A percentile compares a stretch with the other conserved stretches of the same genome.
Evolutionary conservation across 805 yeast species (phyloP).

Genomic region (Suhomyces sp.): DNA sequence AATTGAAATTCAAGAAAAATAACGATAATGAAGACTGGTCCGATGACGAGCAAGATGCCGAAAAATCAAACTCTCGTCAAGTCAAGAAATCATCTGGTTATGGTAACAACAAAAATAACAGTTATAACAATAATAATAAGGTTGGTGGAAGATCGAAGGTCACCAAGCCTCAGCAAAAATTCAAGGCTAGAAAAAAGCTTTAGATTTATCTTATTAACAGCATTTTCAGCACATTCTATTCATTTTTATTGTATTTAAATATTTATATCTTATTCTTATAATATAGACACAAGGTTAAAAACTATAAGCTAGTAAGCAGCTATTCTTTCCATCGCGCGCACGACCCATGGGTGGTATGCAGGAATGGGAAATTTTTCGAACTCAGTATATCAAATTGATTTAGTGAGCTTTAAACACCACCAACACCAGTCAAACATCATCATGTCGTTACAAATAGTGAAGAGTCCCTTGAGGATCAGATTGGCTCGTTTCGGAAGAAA

Average conservation of each 20-base stretch:
- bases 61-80: conserved; percentile 5
- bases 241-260: no score
- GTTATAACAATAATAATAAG: no score
- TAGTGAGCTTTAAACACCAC: neutral
- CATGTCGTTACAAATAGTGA: conserved; percentile 27
- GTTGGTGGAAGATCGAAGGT: conserved; percentile 24
- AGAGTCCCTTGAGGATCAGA: conserved; percentile 81
- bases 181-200: conserved; percentile 60
- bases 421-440: neutral
- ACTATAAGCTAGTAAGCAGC: neutral
- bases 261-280: neutral
- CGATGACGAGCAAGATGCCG: conserved; percentile 48
- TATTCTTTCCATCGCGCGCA: neutral
- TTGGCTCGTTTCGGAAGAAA: conserved; percentile 91
- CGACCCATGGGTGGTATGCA: no score
- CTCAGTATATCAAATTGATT: no score
- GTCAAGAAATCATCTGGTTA: conserved; percentile 1
- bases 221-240: no score
- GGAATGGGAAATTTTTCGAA: conserved; percentile 1
- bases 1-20: conserved; percentile 77
- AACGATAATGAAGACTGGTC: conserved; percentile 48
- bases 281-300: no score
- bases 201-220: conserved; percentile 28
- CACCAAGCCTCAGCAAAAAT: conserved; percentile 46
- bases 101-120: no score